A percentile compares a stretch with the other conserved stretches of the same genome.
These are phyloP conservation scores for Laetiporus sulphureus DNA, from an alignment of 1,284 basidiomycete species.

Conservation along the genomic window DNA sequence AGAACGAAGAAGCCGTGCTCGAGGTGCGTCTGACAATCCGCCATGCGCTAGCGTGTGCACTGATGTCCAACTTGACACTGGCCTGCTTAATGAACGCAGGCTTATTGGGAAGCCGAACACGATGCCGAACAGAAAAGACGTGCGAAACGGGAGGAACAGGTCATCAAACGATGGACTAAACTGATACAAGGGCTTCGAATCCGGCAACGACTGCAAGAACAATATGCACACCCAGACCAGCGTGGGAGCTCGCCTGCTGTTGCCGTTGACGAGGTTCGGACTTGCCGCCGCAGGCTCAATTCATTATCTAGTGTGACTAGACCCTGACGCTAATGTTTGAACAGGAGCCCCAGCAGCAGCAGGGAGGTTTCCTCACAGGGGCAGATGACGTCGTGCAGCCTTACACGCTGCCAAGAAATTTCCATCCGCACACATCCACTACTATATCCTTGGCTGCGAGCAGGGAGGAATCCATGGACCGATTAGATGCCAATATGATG, in stretches of 20 bases:
- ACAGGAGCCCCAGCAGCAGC: slow-evolving; percentile 24
- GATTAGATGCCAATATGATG: no score
- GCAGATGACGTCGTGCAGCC: slow-evolving; percentile 70
- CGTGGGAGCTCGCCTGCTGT: slow-evolving; percentile 12
- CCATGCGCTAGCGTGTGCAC: no score
- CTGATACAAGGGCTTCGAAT: slow-evolving; percentile 87
- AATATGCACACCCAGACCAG: slow-evolving; percentile 54
- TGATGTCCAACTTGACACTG: not conserved
- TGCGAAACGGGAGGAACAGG: slow-evolving; percentile 72
- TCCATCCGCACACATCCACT: slow-evolving; percentile 24
- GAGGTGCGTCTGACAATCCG: slow-evolving; percentile 51
- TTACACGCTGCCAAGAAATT: slow-evolving; percentile 60
- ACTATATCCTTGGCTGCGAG: slow-evolving; percentile 6
- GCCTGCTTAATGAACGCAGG: slow-evolving; percentile 36
- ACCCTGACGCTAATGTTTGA: slow-evolving; percentile 7
- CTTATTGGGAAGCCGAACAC: slow-evolving; percentile 79
- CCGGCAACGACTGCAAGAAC: slow-evolving; percentile 71
- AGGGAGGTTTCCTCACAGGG: slow-evolving; percentile 60
- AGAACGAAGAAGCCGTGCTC: slow-evolving; percentile 71
- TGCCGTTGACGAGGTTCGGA: slow-evolving; percentile 20
- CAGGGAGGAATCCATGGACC: no score
- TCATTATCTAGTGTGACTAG: no score
- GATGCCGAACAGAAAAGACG: slow-evolving; percentile 73
- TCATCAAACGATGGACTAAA: slow-evolving; percentile 85
- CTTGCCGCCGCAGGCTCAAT: not conserved